Percentiles rank a stretch among this genome's conserved stretches.
phyloP scores from a whole-genome alignment of 2,329 filamentous ascomycete species.

The Daldinia eschscholtzii region DNA sequence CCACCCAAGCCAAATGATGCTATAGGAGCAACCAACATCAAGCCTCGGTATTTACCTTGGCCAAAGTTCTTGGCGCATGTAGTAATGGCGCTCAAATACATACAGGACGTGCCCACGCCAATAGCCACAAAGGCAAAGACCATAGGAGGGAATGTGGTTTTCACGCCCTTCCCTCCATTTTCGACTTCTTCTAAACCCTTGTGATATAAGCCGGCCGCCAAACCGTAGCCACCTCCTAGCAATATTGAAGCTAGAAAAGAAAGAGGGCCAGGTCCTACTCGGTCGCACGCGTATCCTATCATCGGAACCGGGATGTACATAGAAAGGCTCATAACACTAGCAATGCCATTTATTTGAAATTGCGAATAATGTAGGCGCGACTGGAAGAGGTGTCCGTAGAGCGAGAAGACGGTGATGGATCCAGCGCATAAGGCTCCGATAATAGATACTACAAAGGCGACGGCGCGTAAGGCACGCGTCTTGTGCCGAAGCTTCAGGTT shows the following conservation, averaged over 20 bases:
- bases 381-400: conserved; percentile 93
- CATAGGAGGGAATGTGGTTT: conserved; percentile 85
- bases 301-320: conserved; percentile 93
- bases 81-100: conserved; percentile 93
- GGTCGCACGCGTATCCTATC: conserved; percentile 92
- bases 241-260: conserved; percentile 78
- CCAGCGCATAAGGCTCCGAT: conserved; percentile 81
- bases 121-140: conserved; percentile 85
- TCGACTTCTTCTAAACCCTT: conserved; percentile 55
- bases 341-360: conserved; percentile 88
- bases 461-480: conserved; percentile 52
- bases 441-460: conserved; percentile 68
- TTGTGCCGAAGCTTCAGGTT: conserved; percentile 44
- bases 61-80: conserved; percentile 99
- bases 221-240: conserved; percentile 84
- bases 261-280: conserved; percentile 82
- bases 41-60: conserved; percentile 84
- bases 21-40: conserved; percentile 91
- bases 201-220: conserved; percentile 83
- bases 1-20: conserved; percentile 93
- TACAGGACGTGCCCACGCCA: conserved; percentile 84
- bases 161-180: conserved; percentile 57
- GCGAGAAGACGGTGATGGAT: conserved; percentile 91
- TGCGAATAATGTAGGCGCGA: conserved; percentile 88
- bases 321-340: conserved; percentile 86